Evolutionary conservation across 768 basidiomycete genomes (phyloP), one percentile per base, ranked within the genome.

Genomic region (Antrodiella citrinella): DNA sequence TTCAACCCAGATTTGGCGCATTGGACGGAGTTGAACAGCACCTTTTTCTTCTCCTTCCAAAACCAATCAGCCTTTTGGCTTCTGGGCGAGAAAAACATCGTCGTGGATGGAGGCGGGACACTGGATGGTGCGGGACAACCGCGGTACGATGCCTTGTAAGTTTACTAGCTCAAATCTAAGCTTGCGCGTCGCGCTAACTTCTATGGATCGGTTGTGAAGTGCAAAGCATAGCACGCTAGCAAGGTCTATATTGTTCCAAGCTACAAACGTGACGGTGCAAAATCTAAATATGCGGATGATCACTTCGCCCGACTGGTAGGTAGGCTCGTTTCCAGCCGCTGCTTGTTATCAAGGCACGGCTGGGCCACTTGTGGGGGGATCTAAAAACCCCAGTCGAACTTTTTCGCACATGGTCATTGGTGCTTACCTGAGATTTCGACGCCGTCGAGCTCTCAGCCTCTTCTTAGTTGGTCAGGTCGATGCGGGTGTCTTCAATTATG

Each of bases 111-210:
- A 4, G 81, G 82, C 26, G 83, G 82, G 11, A 80, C 78, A 2
- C 68, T 86, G 15, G 80, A 83, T 58, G 83, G 81, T 13, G 72
- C 74, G 25, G 83, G 83, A 10, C 81, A 84, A 65, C 64, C 70
- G 3, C 80, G 79, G 79, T 81, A 75, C 57, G 77, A 81, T 52
- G 70, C 73, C 23, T 77, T 78, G 66, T 67, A 51, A 55, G 67
- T n/a, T n/a, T 62, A 24, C n/a, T n/a, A n/a, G n/a, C n/a, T n/a
- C n/a, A n/a, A n/a, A n/a, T n/a, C n/a, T n/a, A n/a, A n/a, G n/a
- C n/a, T n/a, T n/a, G n/a, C n/a, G n/a, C n/a, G n/a, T n/a, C n/a
- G n/a, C n/a, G n/a, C n/a, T n/a, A n/a, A n/a, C n/a, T n/a, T n/a
- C n/a, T n/a, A n/a, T n/a, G n/a, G n/a, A n/a, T n/a, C n/a, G n/a